Base-by-base conservation (phyloP, 345 rosid genomes). In the Camelina hispida region DNA sequence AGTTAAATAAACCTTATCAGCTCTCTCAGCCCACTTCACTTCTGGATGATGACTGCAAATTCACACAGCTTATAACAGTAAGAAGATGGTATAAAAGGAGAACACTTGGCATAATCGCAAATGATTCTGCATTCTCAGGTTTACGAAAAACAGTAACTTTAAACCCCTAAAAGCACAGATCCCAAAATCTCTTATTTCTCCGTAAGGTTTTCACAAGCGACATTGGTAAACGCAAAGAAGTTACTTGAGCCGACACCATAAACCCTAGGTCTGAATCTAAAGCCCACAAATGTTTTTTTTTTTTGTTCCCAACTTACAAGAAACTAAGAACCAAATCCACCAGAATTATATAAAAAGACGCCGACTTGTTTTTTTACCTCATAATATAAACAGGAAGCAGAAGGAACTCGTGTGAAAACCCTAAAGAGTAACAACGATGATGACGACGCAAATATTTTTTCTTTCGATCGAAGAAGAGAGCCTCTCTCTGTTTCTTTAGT, bases 11-110 rank as follows among this genome's bases (percentile, higher is more conserved):
- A 91, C 85, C 83, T 85, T 86, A 72, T 91, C 95, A 7, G 22
- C 68, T 80, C 93, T 86, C 87, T 91, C 88, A 1, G 97, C 95
- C 97, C 97, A 91, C 83, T 88, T 91, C 76, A 91, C 83, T 80
- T 89, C 93, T 0, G 95, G 95, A 84, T 89, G 88, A 68, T 89
- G 97, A 81, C 97, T 91, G 71, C 63, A 35, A 72, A 18, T n/a
- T 22, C 22, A 69, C 32, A 77, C 0, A 4, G 37, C 37, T 1
- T 1, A 34, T 32, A 34, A 34, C 37, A 6, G 9, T 34, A 54
- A 52, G 18, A 52, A 64, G 20, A 20, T 12, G 7, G 3, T 23
- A 44, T 1, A 28, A 4, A 72, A 50, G 3, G 5, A 60, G 1
- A 72, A n/a, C 47, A 62, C 20, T 1, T 14, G 12, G 23, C 5